A percentile compares a stretch with the other conserved stretches of the same genome.
Conservation (phyloP, 2,329 filamentous ascomycete genomes). For the Fusarium sulawesiense region DNA sequence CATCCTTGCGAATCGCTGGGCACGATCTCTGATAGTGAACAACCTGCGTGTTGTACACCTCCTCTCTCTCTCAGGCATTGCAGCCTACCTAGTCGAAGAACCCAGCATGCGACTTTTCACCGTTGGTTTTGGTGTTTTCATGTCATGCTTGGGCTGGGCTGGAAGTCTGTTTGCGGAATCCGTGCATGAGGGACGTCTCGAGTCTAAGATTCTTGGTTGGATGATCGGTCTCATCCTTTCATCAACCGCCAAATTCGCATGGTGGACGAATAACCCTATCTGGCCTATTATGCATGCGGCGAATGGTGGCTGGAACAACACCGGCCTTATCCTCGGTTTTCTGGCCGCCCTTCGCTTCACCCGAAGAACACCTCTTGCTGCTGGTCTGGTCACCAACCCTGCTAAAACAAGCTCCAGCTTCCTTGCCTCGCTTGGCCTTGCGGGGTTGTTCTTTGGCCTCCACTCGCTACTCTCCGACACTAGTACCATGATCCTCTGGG, state of each 20-base stretch:
- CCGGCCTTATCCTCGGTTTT: conserved; percentile 80
- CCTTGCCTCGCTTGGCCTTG: conserved; percentile 83
- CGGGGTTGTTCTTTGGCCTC: conserved; percentile 86
- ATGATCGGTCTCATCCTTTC: conserved; percentile 85
- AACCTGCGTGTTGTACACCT: conserved; percentile 80
- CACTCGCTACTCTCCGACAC: conserved; percentile 96
- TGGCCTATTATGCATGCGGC: conserved; percentile 93
- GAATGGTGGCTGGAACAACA: conserved; percentile 93
- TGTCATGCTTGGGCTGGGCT: conserved; percentile 85
- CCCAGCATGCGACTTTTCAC: conserved; percentile 82
- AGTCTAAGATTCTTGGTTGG: conserved; percentile 85
- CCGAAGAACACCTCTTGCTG: conserved; percentile 67
- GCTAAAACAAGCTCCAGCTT: conserved; percentile 70
- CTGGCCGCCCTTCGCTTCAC: conserved; percentile 82
- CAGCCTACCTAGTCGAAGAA: conserved; percentile 80
- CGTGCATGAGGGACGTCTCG: conserved; percentile 77
- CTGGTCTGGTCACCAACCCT: conserved; percentile 49
- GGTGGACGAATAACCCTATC: conserved; percentile 93
- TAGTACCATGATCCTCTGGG: conserved; percentile 99
- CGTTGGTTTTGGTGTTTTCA: conserved; percentile 82
- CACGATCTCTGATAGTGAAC: conserved; percentile 75
- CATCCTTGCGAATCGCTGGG: conserved; percentile 75
- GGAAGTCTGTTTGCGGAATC: conserved; percentile 85
- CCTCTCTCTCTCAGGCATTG: conserved; percentile 79
- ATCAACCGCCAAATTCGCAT: conserved; percentile 90